Evolutionary conservation across 1,284 basidiomycete species (phyloP).

Genomic region (Lignosus rhinocerotis): DNA sequence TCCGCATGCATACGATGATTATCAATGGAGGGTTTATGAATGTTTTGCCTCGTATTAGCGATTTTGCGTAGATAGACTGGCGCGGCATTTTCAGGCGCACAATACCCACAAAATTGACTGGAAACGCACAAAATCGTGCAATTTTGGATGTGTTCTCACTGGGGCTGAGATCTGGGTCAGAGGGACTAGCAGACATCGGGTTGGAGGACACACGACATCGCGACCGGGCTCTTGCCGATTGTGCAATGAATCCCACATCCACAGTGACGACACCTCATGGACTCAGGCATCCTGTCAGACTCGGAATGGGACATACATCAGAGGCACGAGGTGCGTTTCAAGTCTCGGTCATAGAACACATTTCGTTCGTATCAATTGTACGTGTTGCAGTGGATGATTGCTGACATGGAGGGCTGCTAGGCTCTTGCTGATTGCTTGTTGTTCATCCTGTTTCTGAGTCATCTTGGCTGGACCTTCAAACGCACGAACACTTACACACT

Average conservation of each 20-base stretch:
- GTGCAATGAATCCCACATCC: constrained; percentile 66
- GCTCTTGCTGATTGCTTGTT: not conserved
- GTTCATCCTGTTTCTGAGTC: not conserved
- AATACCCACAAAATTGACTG: too few species aligned
- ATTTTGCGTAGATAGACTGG: too few species aligned
- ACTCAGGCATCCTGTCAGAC: constrained; percentile 49
- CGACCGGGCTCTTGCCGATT: constrained; percentile 84
- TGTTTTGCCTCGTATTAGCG: too few species aligned
- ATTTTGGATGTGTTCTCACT: too few species aligned
- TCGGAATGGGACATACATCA: constrained; percentile 75
- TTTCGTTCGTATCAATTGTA: too few species aligned
- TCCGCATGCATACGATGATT: too few species aligned
- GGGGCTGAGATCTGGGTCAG: not conserved
- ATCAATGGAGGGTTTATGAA: too few species aligned
- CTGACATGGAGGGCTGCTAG: not conserved
- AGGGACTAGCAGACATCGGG: constrained; percentile 86
- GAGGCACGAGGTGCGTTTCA: constrained; percentile 58
- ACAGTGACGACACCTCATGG: constrained; percentile 50
- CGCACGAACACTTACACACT: constrained; percentile 25
- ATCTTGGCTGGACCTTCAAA: too few species aligned
- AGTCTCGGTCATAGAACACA: not conserved
- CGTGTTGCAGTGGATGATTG: not conserved
- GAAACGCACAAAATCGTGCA: too few species aligned
- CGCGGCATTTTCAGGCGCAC: too few species aligned
- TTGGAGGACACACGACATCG: constrained; percentile 84